A percentile compares a stretch with the other conserved stretches of the same genome.
These are phyloP conservation scores for Maudiozyma saulgeensis DNA, from an alignment of 805 yeast genomes.

Conservation along the genomic window DNA sequence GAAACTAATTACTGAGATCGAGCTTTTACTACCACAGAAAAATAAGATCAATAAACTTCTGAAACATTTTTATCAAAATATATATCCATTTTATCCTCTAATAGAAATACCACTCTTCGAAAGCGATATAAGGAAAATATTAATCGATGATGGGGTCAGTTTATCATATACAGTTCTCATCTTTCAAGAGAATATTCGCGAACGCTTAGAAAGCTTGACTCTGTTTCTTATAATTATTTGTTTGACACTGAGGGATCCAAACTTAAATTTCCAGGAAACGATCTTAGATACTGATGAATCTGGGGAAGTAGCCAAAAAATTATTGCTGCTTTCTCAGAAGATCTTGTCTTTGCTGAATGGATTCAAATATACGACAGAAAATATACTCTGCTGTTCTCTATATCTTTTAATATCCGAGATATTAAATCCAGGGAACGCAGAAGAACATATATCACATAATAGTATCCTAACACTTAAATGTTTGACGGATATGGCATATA, in stretches of 20 bases:
- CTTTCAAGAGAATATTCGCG: conserved; percentile 7
- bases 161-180: conserved; percentile 4
- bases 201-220: conserved; percentile 8
- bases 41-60: neutral
- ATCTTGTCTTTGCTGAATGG: conserved; percentile 7
- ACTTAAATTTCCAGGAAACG: neutral
- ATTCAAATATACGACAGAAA: conserved; percentile 8
- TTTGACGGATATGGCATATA: conserved; percentile 4
- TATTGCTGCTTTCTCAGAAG: conserved; percentile 3
- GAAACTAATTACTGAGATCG: conserved; percentile 1
- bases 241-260: conserved; percentile 5
- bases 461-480: conserved; percentile 5
- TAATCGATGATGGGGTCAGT: neutral
- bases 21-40: neutral
- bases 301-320: neutral
- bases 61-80: conserved; percentile 1
- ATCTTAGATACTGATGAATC: neutral
- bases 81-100: conserved; percentile 7
- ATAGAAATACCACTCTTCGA: conserved; percentile 6
- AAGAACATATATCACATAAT: conserved; percentile 5
- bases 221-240: conserved; percentile 6
- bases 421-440: conserved; percentile 7
- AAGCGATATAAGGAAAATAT: neutral
- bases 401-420: conserved; percentile 5
- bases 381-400: conserved; percentile 7